Percentiles rank a stretch among this genome's conserved stretches.
Conservation (phyloP, 2,329 filamentous ascomycete genomes). For the Ceratocystis huliohia region DNA sequence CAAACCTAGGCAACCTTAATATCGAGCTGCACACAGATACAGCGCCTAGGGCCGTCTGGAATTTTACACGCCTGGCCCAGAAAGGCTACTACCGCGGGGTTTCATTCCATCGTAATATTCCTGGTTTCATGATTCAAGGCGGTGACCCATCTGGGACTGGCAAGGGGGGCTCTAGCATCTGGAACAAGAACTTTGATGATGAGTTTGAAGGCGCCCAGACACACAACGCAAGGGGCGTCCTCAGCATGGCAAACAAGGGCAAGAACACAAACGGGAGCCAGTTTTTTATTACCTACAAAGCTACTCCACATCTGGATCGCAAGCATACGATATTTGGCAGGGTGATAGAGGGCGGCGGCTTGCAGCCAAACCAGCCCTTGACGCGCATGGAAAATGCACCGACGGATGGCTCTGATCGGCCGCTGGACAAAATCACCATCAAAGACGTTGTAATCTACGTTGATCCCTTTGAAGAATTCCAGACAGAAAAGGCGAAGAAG, state of each 20-base stretch:
- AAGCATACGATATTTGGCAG: conserved; percentile 97
- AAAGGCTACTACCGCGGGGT: conserved; percentile 81
- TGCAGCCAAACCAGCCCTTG: conserved; percentile 41
- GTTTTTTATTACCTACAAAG: conserved; percentile 85
- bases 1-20: conserved; percentile 71
- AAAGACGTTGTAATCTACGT: conserved; percentile 75
- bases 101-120: conserved; percentile 84
- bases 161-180: conserved; percentile 76
- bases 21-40: conserved; percentile 83
- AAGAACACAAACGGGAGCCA: conserved; percentile 95
- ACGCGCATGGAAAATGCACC: conserved; percentile 64
- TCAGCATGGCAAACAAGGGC: conserved; percentile 97
- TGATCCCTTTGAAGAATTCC: conserved; percentile 90
- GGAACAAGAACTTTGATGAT: conserved; percentile 89
- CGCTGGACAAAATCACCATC: conserved; percentile 66
- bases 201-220: conserved; percentile 81
- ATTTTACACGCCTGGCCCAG: conserved; percentile 78
- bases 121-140: conserved; percentile 95
- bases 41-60: conserved; percentile 90
- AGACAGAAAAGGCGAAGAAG: conserved; percentile 56
- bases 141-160: conserved; percentile 90
- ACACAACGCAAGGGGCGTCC: conserved; percentile 67
- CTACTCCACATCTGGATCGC: conserved; percentile 71
- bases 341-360: conserved; percentile 56
- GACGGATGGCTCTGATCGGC: conserved; percentile 62